Base-by-base conservation (phyloP, 257 asterid genomes). In the Gentiana straminea region DNA sequence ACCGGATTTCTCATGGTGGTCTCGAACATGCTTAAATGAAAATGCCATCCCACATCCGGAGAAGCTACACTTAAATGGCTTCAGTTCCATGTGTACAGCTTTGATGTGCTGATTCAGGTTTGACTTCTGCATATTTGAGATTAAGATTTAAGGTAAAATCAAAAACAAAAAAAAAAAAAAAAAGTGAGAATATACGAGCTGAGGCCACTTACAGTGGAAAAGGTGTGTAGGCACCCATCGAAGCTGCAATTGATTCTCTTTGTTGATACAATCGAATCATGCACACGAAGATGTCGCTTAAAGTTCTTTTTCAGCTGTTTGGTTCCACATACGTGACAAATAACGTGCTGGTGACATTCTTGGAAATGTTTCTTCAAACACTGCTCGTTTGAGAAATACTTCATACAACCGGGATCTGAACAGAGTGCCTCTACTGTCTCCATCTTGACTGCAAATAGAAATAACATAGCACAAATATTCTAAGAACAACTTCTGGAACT, bases 1-100 rank as follows among this genome's bases (percentile, higher is more conserved):
- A 33, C 86, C 89, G 1, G 97, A 79, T 57, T 69, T 75, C 69
- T 91, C 98, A 47, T 91, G 98, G 8, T 75, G 82, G 73, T 91
- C 86, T 73, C 96, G 75, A 54, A 84, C 98, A 3, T 91, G 98
- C 67, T 87, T 91, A 81, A 76, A 91, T 11, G 96, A 64, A 51
- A 87, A 91, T 62, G 52, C 76, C 94, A 59, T 68, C 53, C 77
- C 54, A 78, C 98, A 91, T 3, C 83, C 83, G 32, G 80, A 67
- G 34, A 81, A 60, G 39, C 86, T 48, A 55, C 98, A 91, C 33
- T 61, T 9, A 59, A 79, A 87, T 48, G 92, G 92, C 58, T 74
- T 85, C 35, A 72, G 63, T 68, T 77, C 81, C 47, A 73, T 56
- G 60, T 91, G 98, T 11, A 62, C 86, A 1, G 93, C 94, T 73